phyloP scores from a whole-genome alignment of 2,329 filamentous ascomycete genomes.

The Cadophora luteo-olivacea region DNA sequence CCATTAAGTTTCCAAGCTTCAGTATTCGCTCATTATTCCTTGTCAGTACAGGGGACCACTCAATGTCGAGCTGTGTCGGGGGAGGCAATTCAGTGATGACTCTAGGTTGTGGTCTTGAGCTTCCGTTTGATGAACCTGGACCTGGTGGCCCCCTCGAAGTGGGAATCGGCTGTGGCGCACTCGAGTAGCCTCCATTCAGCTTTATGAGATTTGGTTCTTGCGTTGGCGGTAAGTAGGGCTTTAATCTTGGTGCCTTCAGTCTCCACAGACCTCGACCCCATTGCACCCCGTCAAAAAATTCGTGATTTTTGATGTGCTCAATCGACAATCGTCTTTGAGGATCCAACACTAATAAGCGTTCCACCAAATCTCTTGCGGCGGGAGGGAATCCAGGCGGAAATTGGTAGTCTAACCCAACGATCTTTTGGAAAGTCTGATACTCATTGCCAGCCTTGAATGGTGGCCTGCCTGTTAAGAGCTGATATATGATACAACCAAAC shows the following conservation, averaged over 20 bases:
- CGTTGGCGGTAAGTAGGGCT: constrained; percentile 79
- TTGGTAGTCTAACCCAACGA: constrained; percentile 91
- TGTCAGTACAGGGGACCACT: constrained; percentile 96
- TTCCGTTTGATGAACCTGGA: constrained; percentile 47
- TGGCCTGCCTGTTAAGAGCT: constrained; percentile 91
- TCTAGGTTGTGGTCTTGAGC: constrained; percentile 68
- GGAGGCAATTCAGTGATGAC: constrained; percentile 95
- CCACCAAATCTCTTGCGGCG: constrained; percentile 86
- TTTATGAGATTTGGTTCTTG: constrained; percentile 79
- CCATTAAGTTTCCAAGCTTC: constrained; percentile 89
- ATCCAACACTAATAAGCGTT: constrained; percentile 88
- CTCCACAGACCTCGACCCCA: constrained; percentile 91
- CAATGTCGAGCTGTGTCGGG: constrained; percentile 95
- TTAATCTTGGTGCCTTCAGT: constrained; percentile 84
- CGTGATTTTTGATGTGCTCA: constrained; percentile 95
- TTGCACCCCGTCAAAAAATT: constrained; percentile 87
- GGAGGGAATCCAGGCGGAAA: constrained; percentile 89
- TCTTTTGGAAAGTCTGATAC: constrained; percentile 98
- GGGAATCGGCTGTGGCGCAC: constrained; percentile 40
- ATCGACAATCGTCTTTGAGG: constrained; percentile 84
- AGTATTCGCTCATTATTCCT: constrained; percentile 91
- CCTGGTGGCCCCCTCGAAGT: constrained; percentile 44
- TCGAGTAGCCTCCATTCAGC: constrained; percentile 60
- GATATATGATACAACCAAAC: constrained; percentile 97
- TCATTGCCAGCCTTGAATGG: constrained; percentile 97